These are phyloP conservation scores for Hanseniaspora lindneri DNA, from an alignment of 805 yeast genomes.

Conservation along the genomic window DNA sequence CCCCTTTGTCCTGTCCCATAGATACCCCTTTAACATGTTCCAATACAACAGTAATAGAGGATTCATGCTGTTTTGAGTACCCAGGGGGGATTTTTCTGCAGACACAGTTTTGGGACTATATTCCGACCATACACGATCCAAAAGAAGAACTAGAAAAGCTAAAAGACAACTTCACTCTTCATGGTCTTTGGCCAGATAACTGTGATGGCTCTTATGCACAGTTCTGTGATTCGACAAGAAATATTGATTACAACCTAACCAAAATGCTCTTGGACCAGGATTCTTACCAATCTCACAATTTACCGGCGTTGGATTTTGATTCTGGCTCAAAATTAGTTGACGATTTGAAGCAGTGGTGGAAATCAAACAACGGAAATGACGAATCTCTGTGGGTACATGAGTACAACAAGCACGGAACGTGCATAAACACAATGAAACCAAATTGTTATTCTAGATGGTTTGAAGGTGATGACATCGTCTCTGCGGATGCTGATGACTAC, in stretches of 20 bases:
- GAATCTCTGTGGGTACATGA: conserved; percentile 77
- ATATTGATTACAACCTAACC: conserved; percentile 39
- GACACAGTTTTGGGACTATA: conserved; percentile 89
- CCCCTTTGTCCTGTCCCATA: conserved; percentile 36
- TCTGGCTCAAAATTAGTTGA: conserved; percentile 41
- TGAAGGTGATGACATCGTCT: conserved; percentile 12
- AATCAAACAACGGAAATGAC: conserved; percentile 57
- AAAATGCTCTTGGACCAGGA: conserved; percentile 22
- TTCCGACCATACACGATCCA: conserved; percentile 17
- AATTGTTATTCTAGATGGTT: conserved; percentile 45
- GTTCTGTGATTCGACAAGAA: conserved; percentile 56
- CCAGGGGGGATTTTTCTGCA: conserved; percentile 75
- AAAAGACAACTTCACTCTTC: conserved; percentile 56
- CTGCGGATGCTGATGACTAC: conserved; percentile 15
- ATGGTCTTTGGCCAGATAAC: conserved; percentile 81
- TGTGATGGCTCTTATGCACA: conserved; percentile 76
- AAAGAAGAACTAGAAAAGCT: conserved; percentile 23
- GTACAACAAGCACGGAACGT: conserved; percentile 88
- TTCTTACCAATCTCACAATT: conserved; percentile 3
- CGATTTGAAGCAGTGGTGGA: conserved; percentile 57
- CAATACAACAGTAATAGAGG: conserved; percentile 40
- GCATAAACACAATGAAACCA: conserved; percentile 70
- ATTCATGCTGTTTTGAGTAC: conserved; percentile 73
- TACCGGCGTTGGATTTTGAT: conserved; percentile 26
- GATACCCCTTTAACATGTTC: conserved; percentile 51